Evolutionary conservation across 306 rosid genomes (phyloP).

Genomic region (Pterocarpus macrocarpus): DNA sequence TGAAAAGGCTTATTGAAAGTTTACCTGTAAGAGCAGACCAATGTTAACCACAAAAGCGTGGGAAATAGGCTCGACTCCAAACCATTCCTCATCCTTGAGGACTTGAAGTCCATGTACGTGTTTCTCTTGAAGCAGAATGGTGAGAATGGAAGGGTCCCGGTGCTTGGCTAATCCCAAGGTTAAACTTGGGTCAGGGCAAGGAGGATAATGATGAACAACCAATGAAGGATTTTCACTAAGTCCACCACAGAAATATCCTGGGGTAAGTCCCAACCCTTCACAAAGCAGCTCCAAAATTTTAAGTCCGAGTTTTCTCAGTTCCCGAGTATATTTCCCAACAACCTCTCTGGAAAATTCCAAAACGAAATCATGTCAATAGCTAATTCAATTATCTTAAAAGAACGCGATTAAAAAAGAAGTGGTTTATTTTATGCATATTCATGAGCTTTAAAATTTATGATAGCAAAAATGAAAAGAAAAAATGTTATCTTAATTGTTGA

Average conservation of each 20-base stretch:
- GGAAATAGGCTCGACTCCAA: conserved; percentile 59
- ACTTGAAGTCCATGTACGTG: conserved; percentile 64
- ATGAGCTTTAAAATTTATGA: neutral
- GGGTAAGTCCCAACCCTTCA: conserved; percentile 67
- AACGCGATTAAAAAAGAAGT: neutral
- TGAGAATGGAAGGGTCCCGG: conserved; percentile 68
- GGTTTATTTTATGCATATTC: neutral
- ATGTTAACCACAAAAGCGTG: conserved; percentile 61
- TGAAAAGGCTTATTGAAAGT: neutral
- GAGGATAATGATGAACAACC: conserved; percentile 71
- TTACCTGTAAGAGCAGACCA: conserved; percentile 59
- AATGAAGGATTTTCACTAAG: conserved; percentile 52
- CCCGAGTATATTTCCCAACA: conserved; percentile 54
- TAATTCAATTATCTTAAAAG: neutral
- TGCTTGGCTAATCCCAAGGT: conserved; percentile 70
- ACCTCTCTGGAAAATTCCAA: conserved; percentile 56
- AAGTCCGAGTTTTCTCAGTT: conserved; percentile 49
- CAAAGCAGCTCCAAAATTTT: conserved; percentile 62
- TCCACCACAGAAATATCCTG: conserved; percentile 52
- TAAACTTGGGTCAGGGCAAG: conserved; percentile 77
- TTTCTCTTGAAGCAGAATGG: conserved; percentile 67
- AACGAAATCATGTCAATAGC: neutral
- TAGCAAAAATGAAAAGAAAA: no score
- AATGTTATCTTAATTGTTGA: no score
- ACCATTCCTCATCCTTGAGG: conserved; percentile 62